Evolutionary conservation across 345 rosid species (phyloP).

Genomic region (Euphorbia pulcherrima): DNA sequence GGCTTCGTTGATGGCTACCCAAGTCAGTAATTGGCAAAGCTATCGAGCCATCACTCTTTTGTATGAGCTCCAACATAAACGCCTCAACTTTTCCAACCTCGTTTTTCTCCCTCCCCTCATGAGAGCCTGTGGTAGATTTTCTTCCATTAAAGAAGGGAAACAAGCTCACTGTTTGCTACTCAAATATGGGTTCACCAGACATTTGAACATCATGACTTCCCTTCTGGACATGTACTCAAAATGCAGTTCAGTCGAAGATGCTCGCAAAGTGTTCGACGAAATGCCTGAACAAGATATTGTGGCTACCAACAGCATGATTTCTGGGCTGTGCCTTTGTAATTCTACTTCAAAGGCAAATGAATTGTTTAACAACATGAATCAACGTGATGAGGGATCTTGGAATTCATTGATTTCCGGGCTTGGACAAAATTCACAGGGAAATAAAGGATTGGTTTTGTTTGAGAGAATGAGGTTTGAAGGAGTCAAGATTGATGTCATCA

Average conservation of each 20-base stretch:
- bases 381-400: constrained; percentile 25
- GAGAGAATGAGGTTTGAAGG: constrained; percentile 26
- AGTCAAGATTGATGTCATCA: constrained; percentile 20
- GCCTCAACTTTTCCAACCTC: not conserved
- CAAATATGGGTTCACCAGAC: constrained; percentile 21
- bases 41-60: constrained; percentile 11
- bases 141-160: constrained; percentile 14
- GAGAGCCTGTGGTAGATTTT: constrained; percentile 11
- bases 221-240: constrained; percentile 20
- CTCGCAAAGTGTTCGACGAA: constrained; percentile 20
- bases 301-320: constrained; percentile 23
- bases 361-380: constrained; percentile 14
- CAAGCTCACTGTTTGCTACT: constrained; percentile 24
- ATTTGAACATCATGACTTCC: constrained; percentile 18
- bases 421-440: constrained; percentile 7
- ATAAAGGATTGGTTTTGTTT: constrained; percentile 17
- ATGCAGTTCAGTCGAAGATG: not conserved
- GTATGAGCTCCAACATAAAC: constrained; percentile 3
- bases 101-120: constrained; percentile 10
- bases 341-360: constrained; percentile 14
- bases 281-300: constrained; percentile 25
- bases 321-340: constrained; percentile 13
- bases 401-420: constrained; percentile 28
- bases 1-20: not conserved
- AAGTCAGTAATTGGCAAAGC: constrained; percentile 6